Evolutionary conservation across 306 rosid genomes (phyloP), one percentile per base, ranked within the genome.

Genomic region (Malus sylvestris): DNA sequence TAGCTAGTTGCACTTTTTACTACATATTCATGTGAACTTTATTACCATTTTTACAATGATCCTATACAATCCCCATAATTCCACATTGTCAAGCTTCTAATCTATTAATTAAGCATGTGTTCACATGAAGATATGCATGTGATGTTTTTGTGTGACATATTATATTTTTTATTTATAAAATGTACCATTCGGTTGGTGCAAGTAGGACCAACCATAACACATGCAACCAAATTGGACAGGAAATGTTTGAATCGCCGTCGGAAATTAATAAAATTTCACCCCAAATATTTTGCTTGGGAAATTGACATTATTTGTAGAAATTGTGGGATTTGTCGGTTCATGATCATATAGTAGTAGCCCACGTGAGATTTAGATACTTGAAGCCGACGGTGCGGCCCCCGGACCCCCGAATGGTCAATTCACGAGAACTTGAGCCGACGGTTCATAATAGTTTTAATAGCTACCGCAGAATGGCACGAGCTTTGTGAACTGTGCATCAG

Each of bases 351-450:
- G n/a, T 9, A 7, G 71, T 44, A 55, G 78, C 35, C 16, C 75
- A 68, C 76, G 80, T 72, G 79, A 72, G 67, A 60, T 18, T 25
- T 25, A 16, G 82, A 70, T 70, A 4, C 3, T 42, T 67, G 53
- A 53, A 67, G 71, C 69, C 68, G 62, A 27, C 71, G 25, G 42
- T 70, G 30, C 23, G 68, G 14, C 62, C 63, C 10, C 1, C 3
- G 70, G 19, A 16, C 16, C 29, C 4, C 2, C 30, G n/a, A 1
- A 20, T 10, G 45, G 70, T 70, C 63, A 70, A 64, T 46, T 40
- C 61, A 3, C 46, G 2, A 11, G 45, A 18, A 3, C 13, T 27
- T 44, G 42, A 77, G 27, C 71, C 49, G 51, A 44, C 78, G 70
- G 78, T 76, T 23, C 75, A 63, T 19, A 55, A 67, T 6, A 49